Evolutionary conservation across 306 rosid species (phyloP), one percentile per base, ranked within the genome.

Genomic region (Vachellia collinsii): DNA sequence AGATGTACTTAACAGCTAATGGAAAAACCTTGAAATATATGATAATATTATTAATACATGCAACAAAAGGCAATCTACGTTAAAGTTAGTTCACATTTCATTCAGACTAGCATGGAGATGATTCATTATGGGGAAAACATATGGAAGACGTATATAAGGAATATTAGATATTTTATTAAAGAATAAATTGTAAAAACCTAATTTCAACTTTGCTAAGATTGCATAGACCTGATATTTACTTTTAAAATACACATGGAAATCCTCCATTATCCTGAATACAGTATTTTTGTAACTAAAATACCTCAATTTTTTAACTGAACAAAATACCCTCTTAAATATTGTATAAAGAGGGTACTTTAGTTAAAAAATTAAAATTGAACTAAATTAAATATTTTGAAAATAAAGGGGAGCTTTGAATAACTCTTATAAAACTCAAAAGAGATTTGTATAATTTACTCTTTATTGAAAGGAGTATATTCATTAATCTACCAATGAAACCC

Each of bases 401-500:
- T 22, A 8, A 23, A 59, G 37, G 64, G 34, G 65, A 53, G 20
- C 22, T 53, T 16, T 53, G 59, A 16, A 17, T 17, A 17, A 53
- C 6, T 17, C 6, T 19, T 16, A 6, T 1, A 7, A 53, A 53
- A 6, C 59, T 19, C 22, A 17, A 50, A 14, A 53, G 9, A 53
- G 23, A 6, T 53, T 7, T 17, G 0, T 53, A 53, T 53, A 53
- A 0, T 6, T 17, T 17, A 53, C 10, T 6, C 59, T 53, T 19
- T 1, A n/a, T 19, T 17, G 11, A 79, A 80, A 82, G 73, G 58
- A 51, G 63, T 58, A 53, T 58, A 47, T 56, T 38, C 54, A 75
- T 42, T 77, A 66, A 70, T 37, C 48, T 47, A 70, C 67, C 44
- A 43, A 50, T 19, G 19, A 84, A 83, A 80, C 86, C 77, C 89